Conservation (phyloP, 768 basidiomycete genomes). For the Termitomyces sp. region DNA sequence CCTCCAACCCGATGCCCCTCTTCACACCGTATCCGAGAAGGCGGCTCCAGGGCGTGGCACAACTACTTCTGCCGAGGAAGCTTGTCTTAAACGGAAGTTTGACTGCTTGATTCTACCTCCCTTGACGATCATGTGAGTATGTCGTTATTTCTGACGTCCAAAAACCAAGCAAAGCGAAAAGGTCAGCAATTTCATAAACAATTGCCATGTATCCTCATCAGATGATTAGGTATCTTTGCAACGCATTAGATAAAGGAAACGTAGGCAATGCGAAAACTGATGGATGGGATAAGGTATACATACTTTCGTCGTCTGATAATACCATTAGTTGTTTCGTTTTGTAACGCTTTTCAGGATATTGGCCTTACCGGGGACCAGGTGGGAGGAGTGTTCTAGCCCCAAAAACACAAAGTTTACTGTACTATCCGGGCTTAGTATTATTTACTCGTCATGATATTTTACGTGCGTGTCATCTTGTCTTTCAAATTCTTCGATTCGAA, state of each 20-base stretch:
- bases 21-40: slow-evolving; percentile 18
- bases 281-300: slow-evolving; percentile 38
- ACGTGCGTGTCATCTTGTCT: slow-evolving; percentile 18
- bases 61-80: slow-evolving; percentile 5
- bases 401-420: neutral
- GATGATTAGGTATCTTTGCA: slow-evolving; percentile 37
- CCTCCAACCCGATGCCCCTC: neutral
- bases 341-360: slow-evolving; percentile 27
- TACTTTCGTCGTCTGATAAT: neutral
- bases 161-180: neutral
- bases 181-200: neutral
- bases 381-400: neutral
- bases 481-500: neutral
- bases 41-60: slow-evolving; percentile 12
- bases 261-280: slow-evolving; percentile 49
- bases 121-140: slow-evolving; percentile 34
- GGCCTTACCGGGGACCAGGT: slow-evolving; percentile 40
- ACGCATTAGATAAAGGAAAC: slow-evolving; percentile 45
- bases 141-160: neutral
- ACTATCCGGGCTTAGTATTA: slow-evolving; percentile 31
- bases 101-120: slow-evolving; percentile 38
- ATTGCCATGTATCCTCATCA: neutral
- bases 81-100: slow-evolving; percentile 31
- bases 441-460: slow-evolving; percentile 42
- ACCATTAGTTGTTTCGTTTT: neutral